phyloP scores from a whole-genome alignment of 306 rosid species.

The Rosa multiflora region DNA sequence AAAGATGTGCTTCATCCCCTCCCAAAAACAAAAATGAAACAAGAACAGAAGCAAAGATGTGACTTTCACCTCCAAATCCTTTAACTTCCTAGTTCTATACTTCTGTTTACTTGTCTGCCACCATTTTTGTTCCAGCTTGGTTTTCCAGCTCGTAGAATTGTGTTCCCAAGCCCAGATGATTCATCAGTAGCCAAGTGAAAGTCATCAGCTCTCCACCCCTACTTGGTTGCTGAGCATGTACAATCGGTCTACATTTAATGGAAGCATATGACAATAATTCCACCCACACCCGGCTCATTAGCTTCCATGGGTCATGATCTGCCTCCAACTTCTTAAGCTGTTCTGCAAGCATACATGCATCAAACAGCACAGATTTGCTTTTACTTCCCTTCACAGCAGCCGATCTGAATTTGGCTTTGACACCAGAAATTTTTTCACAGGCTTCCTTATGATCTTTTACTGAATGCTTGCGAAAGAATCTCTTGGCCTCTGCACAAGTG shows the following conservation, averaged over 20 bases:
- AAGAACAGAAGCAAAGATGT: neutral
- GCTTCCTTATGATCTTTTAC: neutral
- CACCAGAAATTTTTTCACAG: neutral
- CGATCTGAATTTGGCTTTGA: neutral
- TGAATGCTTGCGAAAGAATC: neutral
- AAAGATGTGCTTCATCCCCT: neutral
- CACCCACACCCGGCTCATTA: slow-evolving; percentile 33
- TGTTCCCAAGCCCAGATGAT: slow-evolving; percentile 37
- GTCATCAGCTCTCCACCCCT: slow-evolving; percentile 35
- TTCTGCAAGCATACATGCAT: slow-evolving; percentile 8
- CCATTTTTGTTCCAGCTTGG: slow-evolving; percentile 13
- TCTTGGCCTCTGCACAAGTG: slow-evolving; percentile 28
- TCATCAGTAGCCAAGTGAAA: slow-evolving; percentile 34
- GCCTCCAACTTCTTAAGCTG: neutral
- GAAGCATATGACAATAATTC: slow-evolving; percentile 30
- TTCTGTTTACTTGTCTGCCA: neutral
- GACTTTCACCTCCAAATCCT: neutral
- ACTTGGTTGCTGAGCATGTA: slow-evolving; percentile 35
- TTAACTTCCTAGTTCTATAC: neutral
- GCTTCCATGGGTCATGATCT: neutral
- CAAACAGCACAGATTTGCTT: slow-evolving; percentile 29
- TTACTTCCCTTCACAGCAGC: slow-evolving; percentile 22
- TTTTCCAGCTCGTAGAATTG: slow-evolving; percentile 29
- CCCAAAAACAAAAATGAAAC: neutral
- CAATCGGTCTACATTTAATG: slow-evolving; percentile 22